phyloP scores from a whole-genome alignment of 805 yeast species.

The Jamesozyma lodderae region DNA sequence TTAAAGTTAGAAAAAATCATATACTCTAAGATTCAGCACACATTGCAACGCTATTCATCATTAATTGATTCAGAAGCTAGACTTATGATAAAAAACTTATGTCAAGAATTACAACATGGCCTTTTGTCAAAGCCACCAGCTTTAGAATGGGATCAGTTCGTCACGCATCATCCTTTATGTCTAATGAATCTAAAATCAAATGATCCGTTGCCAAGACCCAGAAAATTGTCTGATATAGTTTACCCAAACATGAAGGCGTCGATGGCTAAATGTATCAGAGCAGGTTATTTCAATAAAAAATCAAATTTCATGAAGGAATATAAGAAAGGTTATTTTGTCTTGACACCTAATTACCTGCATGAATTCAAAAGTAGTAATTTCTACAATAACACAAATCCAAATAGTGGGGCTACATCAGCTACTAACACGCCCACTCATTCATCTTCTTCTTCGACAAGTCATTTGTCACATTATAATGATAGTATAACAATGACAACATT shows the following conservation, averaged over 20 bases:
- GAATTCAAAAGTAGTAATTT: constrained; percentile 44
- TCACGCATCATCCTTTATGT: constrained; percentile 37
- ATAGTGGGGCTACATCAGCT: neutral
- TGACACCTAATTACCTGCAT: constrained; percentile 58
- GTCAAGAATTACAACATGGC: constrained; percentile 35
- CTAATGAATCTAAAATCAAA: constrained; percentile 32
- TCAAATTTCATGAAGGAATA: constrained; percentile 55
- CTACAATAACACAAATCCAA: constrained; percentile 7
- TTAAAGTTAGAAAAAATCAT: constrained; percentile 56
- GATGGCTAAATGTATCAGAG: constrained; percentile 44
- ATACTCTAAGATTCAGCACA: constrained; percentile 51
- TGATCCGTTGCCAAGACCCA: constrained; percentile 33
- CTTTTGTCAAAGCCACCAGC: constrained; percentile 47
- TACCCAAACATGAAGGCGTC: constrained; percentile 47
- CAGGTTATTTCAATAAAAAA: constrained; percentile 52
- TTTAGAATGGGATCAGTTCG: constrained; percentile 64
- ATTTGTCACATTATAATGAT: neutral
- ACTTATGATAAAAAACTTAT: constrained; percentile 45
- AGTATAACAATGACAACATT: constrained; percentile 1
- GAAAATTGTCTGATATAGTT: constrained; percentile 42
- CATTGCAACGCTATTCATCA: constrained; percentile 42
- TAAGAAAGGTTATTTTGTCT: constrained; percentile 55
- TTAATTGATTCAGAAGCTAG: constrained; percentile 46
- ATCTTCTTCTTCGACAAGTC: neutral
- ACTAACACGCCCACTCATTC: constrained; percentile 2